Evolutionary conservation across 1,284 basidiomycete genomes (phyloP).

Genomic region (Ceratobasidium sp.): DNA sequence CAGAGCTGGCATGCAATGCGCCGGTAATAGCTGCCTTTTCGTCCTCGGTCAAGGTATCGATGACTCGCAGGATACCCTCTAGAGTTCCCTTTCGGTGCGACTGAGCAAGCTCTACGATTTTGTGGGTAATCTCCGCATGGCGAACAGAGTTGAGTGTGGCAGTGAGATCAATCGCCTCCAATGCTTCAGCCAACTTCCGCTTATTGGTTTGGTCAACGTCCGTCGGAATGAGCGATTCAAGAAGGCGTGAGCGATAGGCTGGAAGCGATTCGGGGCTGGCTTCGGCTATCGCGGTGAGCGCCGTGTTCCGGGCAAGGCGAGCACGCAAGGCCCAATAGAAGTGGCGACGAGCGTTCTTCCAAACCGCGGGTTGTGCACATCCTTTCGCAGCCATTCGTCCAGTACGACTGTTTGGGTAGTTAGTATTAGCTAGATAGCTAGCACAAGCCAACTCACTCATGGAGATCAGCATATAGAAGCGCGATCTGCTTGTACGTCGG

Average conservation of each 20-base stretch:
- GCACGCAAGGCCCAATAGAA: constrained; percentile 97
- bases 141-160: constrained; percentile 65
- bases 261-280: constrained; percentile 67
- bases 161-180: constrained; percentile 72
- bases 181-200: constrained; percentile 61
- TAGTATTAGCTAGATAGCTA: constrained; percentile 40
- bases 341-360: constrained; percentile 88
- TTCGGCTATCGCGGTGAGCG: constrained; percentile 63
- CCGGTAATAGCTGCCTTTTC: constrained; percentile 69
- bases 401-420: constrained; percentile 65
- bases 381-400: constrained; percentile 99
- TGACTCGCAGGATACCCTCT: constrained; percentile 68
- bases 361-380: constrained; percentile 80
- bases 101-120: constrained; percentile 65
- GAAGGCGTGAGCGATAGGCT: constrained; percentile 64
- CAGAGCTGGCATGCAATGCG: constrained; percentile 57
- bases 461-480: constrained; percentile 93
- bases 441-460: constrained; percentile 70
- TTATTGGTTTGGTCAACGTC: constrained; percentile 58
- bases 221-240: constrained; percentile 65
- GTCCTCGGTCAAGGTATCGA: constrained; percentile 73
- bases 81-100: constrained; percentile 72
- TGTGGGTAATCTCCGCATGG: constrained; percentile 66
- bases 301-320: constrained; percentile 69
- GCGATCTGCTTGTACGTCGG: constrained; percentile 96